Evolutionary conservation across 805 yeast species (phyloP), one percentile per base, ranked within the genome.

Genomic region (Candida insectalens): DNA sequence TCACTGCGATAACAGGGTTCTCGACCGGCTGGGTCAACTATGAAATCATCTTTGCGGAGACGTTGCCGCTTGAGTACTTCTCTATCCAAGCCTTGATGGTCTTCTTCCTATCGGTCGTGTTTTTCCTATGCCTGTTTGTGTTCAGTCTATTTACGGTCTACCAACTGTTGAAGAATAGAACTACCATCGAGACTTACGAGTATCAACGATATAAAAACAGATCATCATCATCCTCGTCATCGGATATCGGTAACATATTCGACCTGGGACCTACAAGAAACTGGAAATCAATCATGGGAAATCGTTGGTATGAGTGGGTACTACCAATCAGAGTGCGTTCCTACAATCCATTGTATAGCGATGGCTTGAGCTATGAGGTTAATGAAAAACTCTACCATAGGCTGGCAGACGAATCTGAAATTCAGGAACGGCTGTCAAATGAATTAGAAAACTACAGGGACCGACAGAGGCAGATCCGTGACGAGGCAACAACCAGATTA

Each of bases 111-210:
- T 65, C 77, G 1, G 38, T 66, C 10, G 65, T 72, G 5, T 59
- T 84, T 38, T 60, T 69, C 4, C 36, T 83, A 0, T 71, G 89
- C 5, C 67, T 82, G 32, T 46, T 59, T 2, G 49, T 74, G 2
- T 83, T 89, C 51, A 53, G 71, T 0, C 63, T 58, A 1, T 77
- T 81, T 44, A 67, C 76, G 33, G 38, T 72, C 3, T 83, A 71
- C 45, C 70, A 83, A 45, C 53, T 83, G 6, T 40, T 74, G 15
- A 56, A 52, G 8, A 89, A 89, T 58, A 59, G 63, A 39, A 88
- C 96, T 4, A 89, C 97, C 0, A 67, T 89, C 18, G 98, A 92
- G 57, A 62, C 76, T 38, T 76, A 72, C 47, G 83, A 77, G 27
- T 47, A 50, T 21, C 63, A 67, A 30, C 62, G 79, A 44, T 65